Evolutionary conservation across 2,329 filamentous ascomycete species (phyloP), one percentile per base, ranked within the genome.

Genomic region (Apiospora hydei): DNA sequence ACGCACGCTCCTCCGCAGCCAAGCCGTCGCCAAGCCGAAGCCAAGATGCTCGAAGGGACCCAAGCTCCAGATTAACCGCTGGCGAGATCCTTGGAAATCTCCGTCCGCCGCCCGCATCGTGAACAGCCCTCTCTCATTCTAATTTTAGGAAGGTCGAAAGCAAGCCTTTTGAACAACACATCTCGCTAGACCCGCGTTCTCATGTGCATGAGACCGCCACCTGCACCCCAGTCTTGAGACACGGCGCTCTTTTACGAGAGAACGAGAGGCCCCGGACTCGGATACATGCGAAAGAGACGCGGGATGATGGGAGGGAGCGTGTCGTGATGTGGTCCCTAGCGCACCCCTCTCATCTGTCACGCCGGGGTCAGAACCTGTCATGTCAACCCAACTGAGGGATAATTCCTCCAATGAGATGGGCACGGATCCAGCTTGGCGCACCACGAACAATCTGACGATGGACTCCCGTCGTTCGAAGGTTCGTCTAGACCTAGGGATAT

Each of bases 281-380:
- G 10, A 18, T 14, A n/a, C 57, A 41, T 41, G 57, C 57, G 34
- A 64, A 38, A 21, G 57, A 14, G 34, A 38, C 2, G 34, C 57
- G 30, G 46, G 46, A 49, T n/a, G 30, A 41, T 13, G 34, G 57
- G 13, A 41, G 34, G 18, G 34, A n/a, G 26, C 57, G 34, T 64
- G 57, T 41, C 57, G 57, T 64, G 57, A 41, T n/a, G 30, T 41
- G 57, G 34, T 34, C 57, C 57, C 34, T 41, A 41, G 57, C 57
- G 57, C 57, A 64, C 57, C 57, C 57, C 57, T 64, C 57, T 64
- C 34, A 64, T 64, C 34, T 41, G n/a, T 64, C 8, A 34, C 34
- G 53, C 57, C 34, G 8, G 57, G 57, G 57, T 41, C 57, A 64
- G 34, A n/a, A 41, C 57, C 34, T 41, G 57, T 41, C 34, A 18